Conservation (phyloP, 805 yeast species). For the Ogataea polymorpha region DNA sequence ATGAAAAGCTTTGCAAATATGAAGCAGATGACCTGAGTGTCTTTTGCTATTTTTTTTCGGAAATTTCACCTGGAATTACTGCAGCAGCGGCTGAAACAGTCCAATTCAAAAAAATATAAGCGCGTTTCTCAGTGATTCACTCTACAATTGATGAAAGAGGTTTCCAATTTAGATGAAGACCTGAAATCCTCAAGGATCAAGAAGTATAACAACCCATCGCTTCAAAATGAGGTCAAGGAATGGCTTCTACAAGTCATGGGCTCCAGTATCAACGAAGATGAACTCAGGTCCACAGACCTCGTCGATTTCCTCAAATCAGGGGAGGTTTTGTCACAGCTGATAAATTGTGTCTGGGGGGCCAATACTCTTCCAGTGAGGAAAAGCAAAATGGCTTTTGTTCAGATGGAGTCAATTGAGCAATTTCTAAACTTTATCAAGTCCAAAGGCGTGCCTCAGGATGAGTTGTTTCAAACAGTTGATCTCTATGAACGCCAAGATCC, state of each 20-base stretch:
- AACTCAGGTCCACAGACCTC: slow-evolving; percentile 37
- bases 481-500: slow-evolving; percentile 73
- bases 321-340: slow-evolving; percentile 45
- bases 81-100: slow-evolving; percentile 4
- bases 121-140: slow-evolving; percentile 27
- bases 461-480: slow-evolving; percentile 75
- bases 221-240: slow-evolving; percentile 35
- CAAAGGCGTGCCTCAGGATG: slow-evolving; percentile 76
- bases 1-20: neutral
- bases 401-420: slow-evolving; percentile 82
- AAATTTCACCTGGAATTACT: slow-evolving; percentile 7
- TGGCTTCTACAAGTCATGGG: slow-evolving; percentile 51
- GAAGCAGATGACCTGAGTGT: neutral
- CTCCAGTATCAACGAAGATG: slow-evolving; percentile 23
- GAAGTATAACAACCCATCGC: slow-evolving; percentile 43
- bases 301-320: slow-evolving; percentile 63
- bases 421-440: slow-evolving; percentile 60
- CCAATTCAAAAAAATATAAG: slow-evolving; percentile 2
- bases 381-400: slow-evolving; percentile 71
- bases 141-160: slow-evolving; percentile 4
- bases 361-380: slow-evolving; percentile 47
- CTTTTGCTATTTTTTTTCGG: neutral
- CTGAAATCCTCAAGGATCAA: slow-evolving; percentile 45
- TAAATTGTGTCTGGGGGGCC: slow-evolving; percentile 39
- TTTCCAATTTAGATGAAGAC: slow-evolving; percentile 63